phyloP scores from a whole-genome alignment of 441 rosid species.

The Manihot esculenta region DNA sequence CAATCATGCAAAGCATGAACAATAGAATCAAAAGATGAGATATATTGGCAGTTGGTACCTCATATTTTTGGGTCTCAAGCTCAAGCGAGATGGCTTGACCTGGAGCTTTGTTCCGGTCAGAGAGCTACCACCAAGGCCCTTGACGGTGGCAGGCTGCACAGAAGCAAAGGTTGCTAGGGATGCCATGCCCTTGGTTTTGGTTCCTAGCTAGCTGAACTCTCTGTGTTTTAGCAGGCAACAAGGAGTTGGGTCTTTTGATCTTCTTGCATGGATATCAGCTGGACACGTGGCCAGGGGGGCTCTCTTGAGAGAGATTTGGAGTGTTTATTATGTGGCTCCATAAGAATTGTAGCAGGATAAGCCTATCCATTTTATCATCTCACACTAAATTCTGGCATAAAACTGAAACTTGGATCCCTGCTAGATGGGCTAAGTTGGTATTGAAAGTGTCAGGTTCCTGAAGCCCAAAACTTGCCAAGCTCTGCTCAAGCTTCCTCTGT shows the following conservation, averaged over 20 bases:
- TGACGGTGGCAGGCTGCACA: slow-evolving; percentile 61
- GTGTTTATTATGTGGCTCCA: slow-evolving; percentile 41
- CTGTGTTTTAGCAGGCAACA: not conserved
- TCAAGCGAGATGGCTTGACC: slow-evolving; percentile 63
- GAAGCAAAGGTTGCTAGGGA: slow-evolving; percentile 71
- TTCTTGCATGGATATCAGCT: slow-evolving; percentile 35
- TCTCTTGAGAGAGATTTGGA: slow-evolving; percentile 35
- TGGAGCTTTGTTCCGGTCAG: slow-evolving; percentile 69
- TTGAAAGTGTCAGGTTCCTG: too few relatives aligned
- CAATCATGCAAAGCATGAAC: too few relatives aligned
- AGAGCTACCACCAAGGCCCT: slow-evolving; percentile 79
- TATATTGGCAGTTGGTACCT: slow-evolving; percentile 28
- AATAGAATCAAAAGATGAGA: too few relatives aligned
- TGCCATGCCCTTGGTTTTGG: slow-evolving; percentile 50
- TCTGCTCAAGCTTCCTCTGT: too few relatives aligned
- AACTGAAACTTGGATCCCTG: too few relatives aligned
- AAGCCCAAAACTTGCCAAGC: too few relatives aligned
- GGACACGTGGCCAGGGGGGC: slow-evolving; percentile 63
- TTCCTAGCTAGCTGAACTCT: slow-evolving; percentile 2
- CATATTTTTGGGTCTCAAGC: slow-evolving; percentile 50
- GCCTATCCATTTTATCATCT: slow-evolving; percentile 50
- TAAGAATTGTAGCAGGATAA: slow-evolving; percentile 53
- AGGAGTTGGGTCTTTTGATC: not conserved
- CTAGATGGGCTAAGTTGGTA: too few relatives aligned
- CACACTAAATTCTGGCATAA: too few relatives aligned